Evolutionary conservation across 2,329 filamentous ascomycete genomes (phyloP).

Genomic region (Botrytis elliptica): DNA sequence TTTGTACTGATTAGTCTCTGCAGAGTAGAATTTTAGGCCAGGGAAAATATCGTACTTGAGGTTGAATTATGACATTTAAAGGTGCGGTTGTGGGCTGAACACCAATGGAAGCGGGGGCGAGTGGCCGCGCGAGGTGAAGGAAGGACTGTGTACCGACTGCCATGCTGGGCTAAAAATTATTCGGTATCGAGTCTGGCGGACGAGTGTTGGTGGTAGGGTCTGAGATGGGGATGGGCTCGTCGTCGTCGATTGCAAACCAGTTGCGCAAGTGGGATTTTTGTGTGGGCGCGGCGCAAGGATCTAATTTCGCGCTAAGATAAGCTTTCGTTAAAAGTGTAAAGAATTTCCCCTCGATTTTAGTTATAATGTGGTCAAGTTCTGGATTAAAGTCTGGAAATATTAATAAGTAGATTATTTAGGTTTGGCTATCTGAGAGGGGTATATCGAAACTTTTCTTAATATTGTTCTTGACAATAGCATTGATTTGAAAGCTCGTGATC

Average conservation of each 20-base stretch:
- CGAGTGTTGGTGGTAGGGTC: conserved; percentile 12
- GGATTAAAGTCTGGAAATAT: background rate
- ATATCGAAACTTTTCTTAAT: background rate
- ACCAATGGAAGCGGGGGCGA: conserved; percentile 77
- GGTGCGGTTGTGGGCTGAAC: conserved; percentile 85
- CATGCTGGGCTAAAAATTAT: conserved; percentile 61
- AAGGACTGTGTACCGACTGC: conserved; percentile 75
- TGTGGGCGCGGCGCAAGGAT: conserved; percentile 23
- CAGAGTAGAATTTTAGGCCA: background rate
- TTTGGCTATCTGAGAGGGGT: background rate
- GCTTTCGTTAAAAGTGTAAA: conserved; percentile 25
- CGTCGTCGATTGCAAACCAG: conserved; percentile 22
- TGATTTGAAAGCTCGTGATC: conserved; percentile 6
- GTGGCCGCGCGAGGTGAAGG: conserved; percentile 89
- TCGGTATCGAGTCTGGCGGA: conserved; percentile 19
- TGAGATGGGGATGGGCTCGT: conserved; percentile 17
- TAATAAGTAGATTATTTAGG: background rate
- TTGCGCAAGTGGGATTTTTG: conserved; percentile 23
- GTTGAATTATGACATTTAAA: conserved; percentile 90
- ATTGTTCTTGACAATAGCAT: conserved; percentile 12
- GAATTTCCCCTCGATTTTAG: conserved; percentile 16
- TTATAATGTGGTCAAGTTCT: background rate
- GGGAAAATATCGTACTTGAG: conserved; percentile 65
- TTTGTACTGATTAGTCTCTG: conserved; percentile 10
- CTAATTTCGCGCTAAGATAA: conserved; percentile 51